Conservation (phyloP, 2,329 filamentous ascomycete genomes). For the Aspergillus sp. region DNA sequence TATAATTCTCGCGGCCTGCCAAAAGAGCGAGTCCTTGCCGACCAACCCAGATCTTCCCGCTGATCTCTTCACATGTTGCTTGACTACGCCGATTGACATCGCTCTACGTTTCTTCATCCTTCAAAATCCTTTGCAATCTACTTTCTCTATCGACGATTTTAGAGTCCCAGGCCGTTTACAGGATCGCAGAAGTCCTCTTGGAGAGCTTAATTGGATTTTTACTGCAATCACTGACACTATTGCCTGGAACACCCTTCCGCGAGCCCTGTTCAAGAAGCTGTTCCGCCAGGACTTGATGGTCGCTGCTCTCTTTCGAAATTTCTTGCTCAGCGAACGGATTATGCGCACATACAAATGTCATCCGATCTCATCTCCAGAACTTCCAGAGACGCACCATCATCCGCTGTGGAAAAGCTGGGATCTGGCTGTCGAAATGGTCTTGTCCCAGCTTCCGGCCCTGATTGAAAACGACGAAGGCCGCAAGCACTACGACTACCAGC, state of each 20-base stretch:
- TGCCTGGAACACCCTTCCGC: constrained; percentile 91
- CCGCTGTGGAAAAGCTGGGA: constrained; percentile 98
- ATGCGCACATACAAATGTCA: constrained; percentile 97
- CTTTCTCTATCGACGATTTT: constrained; percentile 75
- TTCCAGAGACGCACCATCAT: constrained; percentile 95
- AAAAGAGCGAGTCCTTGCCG: constrained; percentile 85
- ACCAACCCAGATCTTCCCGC: constrained; percentile 92
- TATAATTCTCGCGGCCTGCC: constrained; percentile 91
- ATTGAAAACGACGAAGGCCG: constrained; percentile 73
- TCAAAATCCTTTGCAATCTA: constrained; percentile 73
- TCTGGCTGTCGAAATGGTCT: constrained; percentile 89
- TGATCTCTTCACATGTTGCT: constrained; percentile 91
- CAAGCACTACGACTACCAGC: constrained; percentile 83
- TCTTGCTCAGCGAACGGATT: constrained; percentile 87
- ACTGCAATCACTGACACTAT: constrained; percentile 99
- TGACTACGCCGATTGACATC: constrained; percentile 97
- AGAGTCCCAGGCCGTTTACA: constrained; percentile 88
- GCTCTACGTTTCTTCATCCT: constrained; percentile 94
- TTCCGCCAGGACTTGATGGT: constrained; percentile 98
- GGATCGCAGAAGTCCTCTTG: constrained; percentile 87
- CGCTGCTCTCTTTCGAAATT: constrained; percentile 95
- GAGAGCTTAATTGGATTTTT: constrained; percentile 98
- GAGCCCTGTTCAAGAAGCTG: constrained; percentile 90
- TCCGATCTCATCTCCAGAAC: constrained; percentile 82
- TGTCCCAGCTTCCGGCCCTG: constrained; percentile 83